Percentiles rank a stretch among this genome's conserved stretches.
These are phyloP conservation scores for Paecilomyces variotii DNA, from an alignment of 2,329 filamentous ascomycete genomes.

Conservation along the genomic window DNA sequence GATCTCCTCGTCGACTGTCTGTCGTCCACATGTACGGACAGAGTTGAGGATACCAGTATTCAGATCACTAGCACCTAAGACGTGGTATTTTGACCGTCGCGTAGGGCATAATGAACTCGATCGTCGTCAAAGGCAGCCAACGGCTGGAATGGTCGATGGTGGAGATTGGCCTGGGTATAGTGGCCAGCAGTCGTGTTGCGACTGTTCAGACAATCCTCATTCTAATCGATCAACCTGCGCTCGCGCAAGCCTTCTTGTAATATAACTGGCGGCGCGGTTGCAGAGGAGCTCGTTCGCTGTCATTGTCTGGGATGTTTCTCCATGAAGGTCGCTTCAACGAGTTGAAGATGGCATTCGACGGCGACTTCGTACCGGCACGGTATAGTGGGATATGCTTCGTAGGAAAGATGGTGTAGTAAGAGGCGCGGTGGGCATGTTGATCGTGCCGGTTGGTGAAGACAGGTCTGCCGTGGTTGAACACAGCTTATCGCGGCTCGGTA, in stretches of 20 bases:
- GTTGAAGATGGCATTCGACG: constrained; percentile 55
- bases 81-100: not conserved
- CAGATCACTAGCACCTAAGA: not conserved
- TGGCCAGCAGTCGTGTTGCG: not conserved
- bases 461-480: not conserved
- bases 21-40: not conserved
- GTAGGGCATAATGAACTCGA: not conserved
- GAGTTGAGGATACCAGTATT: not conserved
- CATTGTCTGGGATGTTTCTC: constrained; percentile 34
- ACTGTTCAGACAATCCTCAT: not conserved
- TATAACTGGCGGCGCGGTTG: not conserved
- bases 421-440: not conserved
- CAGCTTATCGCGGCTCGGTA: not conserved
- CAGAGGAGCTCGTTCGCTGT: no score
- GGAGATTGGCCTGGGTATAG: not conserved
- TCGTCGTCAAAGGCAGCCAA: not conserved
- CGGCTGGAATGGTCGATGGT: not conserved
- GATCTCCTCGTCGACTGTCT: not conserved
- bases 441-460: not conserved
- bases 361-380: constrained; percentile 32
- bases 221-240: not conserved
- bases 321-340: constrained; percentile 57
- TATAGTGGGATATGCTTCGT: constrained; percentile 12
- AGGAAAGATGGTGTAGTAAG: constrained; percentile 3
- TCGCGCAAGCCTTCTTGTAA: not conserved